Evolutionary conservation across 2,329 filamentous ascomycete genomes (phyloP).

Genomic region (Alternaria solani): DNA sequence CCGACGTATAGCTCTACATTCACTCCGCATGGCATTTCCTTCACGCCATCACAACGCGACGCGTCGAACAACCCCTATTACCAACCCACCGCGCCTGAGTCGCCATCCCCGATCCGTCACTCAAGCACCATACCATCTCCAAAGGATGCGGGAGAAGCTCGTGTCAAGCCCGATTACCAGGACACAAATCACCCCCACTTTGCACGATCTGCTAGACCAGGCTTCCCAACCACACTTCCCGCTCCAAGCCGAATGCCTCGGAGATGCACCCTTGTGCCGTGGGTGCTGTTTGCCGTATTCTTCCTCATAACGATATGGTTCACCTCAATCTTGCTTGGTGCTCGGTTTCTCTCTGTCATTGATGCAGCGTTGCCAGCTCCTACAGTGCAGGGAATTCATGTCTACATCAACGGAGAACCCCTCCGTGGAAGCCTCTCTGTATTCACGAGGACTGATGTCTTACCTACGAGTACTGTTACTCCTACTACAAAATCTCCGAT

Average conservation of each 20-base stretch:
- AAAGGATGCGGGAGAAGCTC: conserved; percentile 2
- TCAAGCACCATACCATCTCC: neutral
- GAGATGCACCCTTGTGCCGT: conserved; percentile 30
- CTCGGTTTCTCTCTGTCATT: conserved; percentile 24
- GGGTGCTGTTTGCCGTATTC: conserved; percentile 35
- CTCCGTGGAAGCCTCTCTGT: conserved; percentile 4
- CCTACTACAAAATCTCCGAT: conserved; percentile 1
- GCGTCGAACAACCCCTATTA: conserved; percentile 5
- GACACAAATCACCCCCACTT: conserved; percentile 20
- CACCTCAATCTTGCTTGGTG: conserved; percentile 31
- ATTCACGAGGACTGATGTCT: neutral
- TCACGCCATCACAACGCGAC: neutral
- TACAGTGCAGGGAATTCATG: conserved; percentile 23
- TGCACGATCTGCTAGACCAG: conserved; percentile 6
- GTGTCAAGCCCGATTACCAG: conserved; percentile 16
- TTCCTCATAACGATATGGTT: conserved; percentile 34
- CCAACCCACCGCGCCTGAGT: conserved; percentile 1
- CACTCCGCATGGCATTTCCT: conserved; percentile 1
- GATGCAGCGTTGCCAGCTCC: conserved; percentile 14
- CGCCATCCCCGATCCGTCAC: neutral
- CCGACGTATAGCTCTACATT: conserved; percentile 35
- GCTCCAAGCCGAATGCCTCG: conserved; percentile 10
- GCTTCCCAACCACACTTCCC: conserved; percentile 2
- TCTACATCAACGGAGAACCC: conserved; percentile 26
- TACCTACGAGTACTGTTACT: neutral